Evolutionary conservation across 305 asterid species (phyloP).

Genomic region (Fraxinus sp.): DNA sequence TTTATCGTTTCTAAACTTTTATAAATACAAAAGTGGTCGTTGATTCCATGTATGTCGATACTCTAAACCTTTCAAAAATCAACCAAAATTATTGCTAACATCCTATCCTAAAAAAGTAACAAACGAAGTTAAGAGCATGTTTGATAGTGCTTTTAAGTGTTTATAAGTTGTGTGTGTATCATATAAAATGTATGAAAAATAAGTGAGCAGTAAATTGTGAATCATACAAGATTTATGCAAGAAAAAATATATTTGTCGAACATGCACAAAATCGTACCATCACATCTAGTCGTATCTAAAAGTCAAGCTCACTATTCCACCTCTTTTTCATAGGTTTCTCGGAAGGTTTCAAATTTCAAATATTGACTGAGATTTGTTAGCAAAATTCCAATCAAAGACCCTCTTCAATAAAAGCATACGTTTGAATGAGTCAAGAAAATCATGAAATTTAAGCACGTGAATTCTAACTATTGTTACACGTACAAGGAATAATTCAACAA

Average conservation of each 20-base stretch:
- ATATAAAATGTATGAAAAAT: too few species aligned
- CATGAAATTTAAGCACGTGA: not conserved
- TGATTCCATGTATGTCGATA: not conserved
- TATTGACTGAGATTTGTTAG: not conserved
- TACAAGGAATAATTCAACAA: not conserved
- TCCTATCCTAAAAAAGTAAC: not conserved
- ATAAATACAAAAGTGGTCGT: not conserved
- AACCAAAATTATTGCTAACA: too few species aligned
- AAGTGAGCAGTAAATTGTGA: not conserved
- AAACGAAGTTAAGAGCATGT: not conserved
- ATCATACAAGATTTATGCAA: too few species aligned
- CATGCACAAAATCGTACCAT: too few species aligned
- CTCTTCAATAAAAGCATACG: not conserved
- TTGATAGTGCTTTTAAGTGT: not conserved
- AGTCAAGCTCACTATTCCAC: not conserved
- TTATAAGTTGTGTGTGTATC: too few species aligned
- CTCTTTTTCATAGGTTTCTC: not conserved
- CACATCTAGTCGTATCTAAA: too few species aligned
- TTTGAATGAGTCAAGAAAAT: conserved; percentile 3
- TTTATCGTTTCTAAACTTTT: not conserved
- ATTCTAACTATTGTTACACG: not conserved
- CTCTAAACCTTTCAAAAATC: not conserved
- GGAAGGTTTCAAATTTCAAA: not conserved
- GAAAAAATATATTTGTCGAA: too few species aligned
- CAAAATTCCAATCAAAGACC: not conserved